Base-by-base conservation (phyloP, 805 yeast species). In the Myxozyma monticola region DNA sequence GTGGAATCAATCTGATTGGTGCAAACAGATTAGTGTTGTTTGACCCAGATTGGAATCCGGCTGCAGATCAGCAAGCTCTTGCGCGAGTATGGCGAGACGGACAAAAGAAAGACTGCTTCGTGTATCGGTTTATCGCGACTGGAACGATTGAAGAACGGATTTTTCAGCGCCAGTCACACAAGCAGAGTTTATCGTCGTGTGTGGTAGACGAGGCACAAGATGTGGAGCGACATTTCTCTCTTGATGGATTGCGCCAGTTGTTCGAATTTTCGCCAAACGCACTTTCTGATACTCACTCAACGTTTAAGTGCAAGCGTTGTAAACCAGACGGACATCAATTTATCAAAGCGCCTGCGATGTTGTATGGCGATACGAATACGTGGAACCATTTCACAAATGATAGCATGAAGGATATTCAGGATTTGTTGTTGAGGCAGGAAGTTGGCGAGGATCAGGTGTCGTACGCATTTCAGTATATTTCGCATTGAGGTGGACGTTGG, bases 1-100 rank as follows among this genome's bases (percentile, higher is more conserved):
- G 99, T 74, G 99, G 99, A 70, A 88, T 93, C 62, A 93, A 93
- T 66, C 76, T 93, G 61, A 91, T 93, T 62, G 99, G 99, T 10
- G 99, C 98, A 2, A 93, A 93, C 60, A 76, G 99, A 56, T 73
- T 93, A 55, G 80, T 93, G 18, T 71, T 93, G 41, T 74, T 93
- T 64, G 99, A 93, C 65, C 85, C 85, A 0, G 99, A 93, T 66
- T 93, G 99, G 99, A 91, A 91, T 63, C 99, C 99, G 0, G 98
- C 99, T 0, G 84, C 96, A 1, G 99, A 91, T 65, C 98, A 93
- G 66, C 99, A 91, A 69, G 98, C 98, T 0, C 74, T 93, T 55
- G 98, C 98, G 0, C 79, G 99, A 68, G 96, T 93, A 4, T 93
- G 98, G 98, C 82, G 99, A 75, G 99, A 93, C 70, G 99, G 99